Conservation (phyloP, 306 rosid species). For the Lagenaria siceraria region DNA sequence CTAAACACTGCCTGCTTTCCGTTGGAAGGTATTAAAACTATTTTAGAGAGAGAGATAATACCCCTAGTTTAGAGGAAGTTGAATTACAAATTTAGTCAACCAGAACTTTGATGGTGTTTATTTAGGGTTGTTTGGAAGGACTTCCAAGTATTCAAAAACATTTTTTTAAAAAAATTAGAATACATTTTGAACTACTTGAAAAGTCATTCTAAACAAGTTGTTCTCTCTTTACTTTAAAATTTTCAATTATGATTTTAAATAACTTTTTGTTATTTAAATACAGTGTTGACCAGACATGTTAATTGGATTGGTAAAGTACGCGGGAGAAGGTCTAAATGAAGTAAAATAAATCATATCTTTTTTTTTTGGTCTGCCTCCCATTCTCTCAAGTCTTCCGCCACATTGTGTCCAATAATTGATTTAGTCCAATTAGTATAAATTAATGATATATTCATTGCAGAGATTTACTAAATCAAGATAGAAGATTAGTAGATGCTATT, state of each 20-base stretch:
- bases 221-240: too few species aligned
- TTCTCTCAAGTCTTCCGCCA: background rate
- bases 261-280: too few species aligned
- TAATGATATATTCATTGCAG: background rate
- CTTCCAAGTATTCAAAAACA: too few species aligned
- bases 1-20: background rate
- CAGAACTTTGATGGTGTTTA: background rate
- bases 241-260: too few species aligned
- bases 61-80: background rate
- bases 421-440: background rate
- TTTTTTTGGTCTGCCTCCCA: background rate
- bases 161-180: too few species aligned
- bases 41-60: background rate
- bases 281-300: too few species aligned
- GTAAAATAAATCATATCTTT: too few species aligned
- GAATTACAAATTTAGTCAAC: background rate
- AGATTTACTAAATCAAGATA: background rate
- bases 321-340: too few species aligned
- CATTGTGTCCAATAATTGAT: background rate
- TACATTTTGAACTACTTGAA: too few species aligned
- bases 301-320: too few species aligned
- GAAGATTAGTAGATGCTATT: background rate
- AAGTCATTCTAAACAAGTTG: too few species aligned
- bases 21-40: background rate
- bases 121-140: too few species aligned